Percentiles rank a stretch among this genome's conserved stretches.
phyloP scores from a whole-genome alignment of 495 filamentous ascomycete species.

The Hypoxylon lenormandii region DNA sequence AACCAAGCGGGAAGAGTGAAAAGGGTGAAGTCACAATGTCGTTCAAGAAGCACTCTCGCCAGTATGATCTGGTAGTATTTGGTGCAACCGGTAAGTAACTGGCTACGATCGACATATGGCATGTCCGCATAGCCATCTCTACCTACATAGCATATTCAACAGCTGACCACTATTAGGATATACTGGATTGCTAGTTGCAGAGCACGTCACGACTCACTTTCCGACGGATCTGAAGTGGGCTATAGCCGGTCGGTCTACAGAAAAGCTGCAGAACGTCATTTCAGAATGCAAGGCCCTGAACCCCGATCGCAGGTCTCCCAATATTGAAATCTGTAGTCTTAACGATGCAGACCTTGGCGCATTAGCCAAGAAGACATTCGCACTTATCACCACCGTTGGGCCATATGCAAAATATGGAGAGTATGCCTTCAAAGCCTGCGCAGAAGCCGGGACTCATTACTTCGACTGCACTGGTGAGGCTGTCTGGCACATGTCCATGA shows the following conservation, averaged over 20 bases:
- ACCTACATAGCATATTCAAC: slow-evolving; percentile 10
- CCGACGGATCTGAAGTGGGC: slow-evolving; percentile 91
- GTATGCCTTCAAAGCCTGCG: slow-evolving; percentile 87
- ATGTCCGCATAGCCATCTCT: no score
- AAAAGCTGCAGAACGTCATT: slow-evolving; percentile 77
- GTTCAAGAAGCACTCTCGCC: slow-evolving; percentile 62
- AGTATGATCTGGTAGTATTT: slow-evolving; percentile 86
- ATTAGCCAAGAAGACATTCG: slow-evolving; percentile 77
- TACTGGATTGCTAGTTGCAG: slow-evolving; percentile 81
- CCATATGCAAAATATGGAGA: slow-evolving; percentile 84
- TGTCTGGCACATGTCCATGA: slow-evolving; percentile 81
- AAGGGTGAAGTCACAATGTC: slow-evolving; percentile 47
- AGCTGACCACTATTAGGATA: slow-evolving; percentile 70
- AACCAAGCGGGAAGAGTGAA: background rate
- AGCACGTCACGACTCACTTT: slow-evolving; percentile 78
- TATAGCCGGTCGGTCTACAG: slow-evolving; percentile 80
- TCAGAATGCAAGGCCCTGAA: slow-evolving; percentile 73
- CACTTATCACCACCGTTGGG: slow-evolving; percentile 86
- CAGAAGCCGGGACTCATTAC: slow-evolving; percentile 87
- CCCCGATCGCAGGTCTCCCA: slow-evolving; percentile 68
- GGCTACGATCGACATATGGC: background rate
- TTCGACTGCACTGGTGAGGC: slow-evolving; percentile 90
- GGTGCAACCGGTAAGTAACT: slow-evolving; percentile 69
- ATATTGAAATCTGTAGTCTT: slow-evolving; percentile 64
- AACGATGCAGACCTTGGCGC: slow-evolving; percentile 69